Evolutionary conservation across 306 rosid genomes (phyloP).

Genomic region (Cajanus cajan): DNA sequence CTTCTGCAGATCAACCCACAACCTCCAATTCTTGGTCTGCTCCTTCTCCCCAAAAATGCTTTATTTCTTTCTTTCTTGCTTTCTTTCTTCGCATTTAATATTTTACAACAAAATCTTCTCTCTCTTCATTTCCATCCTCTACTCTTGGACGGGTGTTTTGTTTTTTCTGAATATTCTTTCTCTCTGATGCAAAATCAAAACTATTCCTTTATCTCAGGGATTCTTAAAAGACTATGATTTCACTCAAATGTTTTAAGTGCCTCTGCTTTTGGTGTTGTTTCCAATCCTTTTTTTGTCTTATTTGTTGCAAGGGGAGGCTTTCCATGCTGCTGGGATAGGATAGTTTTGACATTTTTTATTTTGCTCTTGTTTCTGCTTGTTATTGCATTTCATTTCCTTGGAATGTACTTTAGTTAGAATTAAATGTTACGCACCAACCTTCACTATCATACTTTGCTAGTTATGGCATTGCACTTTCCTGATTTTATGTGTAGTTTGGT

Average conservation of each 20-base stretch:
- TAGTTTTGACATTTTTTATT: background rate
- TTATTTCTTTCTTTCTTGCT: background rate
- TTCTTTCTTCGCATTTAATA: background rate
- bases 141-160: background rate
- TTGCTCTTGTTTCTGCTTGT: background rate
- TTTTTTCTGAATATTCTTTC: constrained; percentile 3
- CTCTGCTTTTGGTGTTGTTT: background rate
- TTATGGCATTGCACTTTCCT: constrained; percentile 15
- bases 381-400: background rate
- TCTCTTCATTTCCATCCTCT: background rate
- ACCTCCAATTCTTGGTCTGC: background rate
- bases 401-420: constrained; percentile 13
- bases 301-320: background rate
- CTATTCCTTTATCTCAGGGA: background rate
- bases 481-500: constrained; percentile 2
- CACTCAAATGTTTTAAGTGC: background rate
- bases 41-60: background rate
- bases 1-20: constrained; percentile 23
- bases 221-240: background rate
- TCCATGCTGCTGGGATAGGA: constrained; percentile 3
- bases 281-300: background rate
- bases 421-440: constrained; percentile 4
- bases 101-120: background rate
- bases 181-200: background rate
- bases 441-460: constrained; percentile 11